Evolutionary conservation across 2,329 filamentous ascomycete species (phyloP).

Genomic region (Eutypella sp.): DNA sequence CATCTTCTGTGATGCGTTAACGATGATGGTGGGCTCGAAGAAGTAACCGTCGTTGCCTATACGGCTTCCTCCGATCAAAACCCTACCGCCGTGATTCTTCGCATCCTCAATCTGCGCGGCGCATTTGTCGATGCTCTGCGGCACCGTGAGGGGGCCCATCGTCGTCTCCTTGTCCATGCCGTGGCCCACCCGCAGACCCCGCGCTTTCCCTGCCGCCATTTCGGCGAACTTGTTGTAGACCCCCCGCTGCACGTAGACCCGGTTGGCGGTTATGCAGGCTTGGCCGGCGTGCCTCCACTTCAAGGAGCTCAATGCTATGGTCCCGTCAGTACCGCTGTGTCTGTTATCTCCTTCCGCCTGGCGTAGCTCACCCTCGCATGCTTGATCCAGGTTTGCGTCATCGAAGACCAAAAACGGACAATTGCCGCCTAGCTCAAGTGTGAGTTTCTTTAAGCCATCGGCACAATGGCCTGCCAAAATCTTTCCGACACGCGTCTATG

Average conservation of each 20-base stretch:
- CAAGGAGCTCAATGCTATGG: slow-evolving; percentile 25
- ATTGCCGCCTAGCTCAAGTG: slow-evolving; percentile 70
- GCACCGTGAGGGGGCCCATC: slow-evolving; percentile 56
- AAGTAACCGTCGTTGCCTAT: slow-evolving; percentile 51
- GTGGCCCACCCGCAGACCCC: slow-evolving; percentile 55
- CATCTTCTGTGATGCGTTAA: slow-evolving; percentile 44
- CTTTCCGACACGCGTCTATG: slow-evolving; percentile 61
- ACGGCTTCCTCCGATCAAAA: slow-evolving; percentile 55
- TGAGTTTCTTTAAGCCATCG: slow-evolving; percentile 60
- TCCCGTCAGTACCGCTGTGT: neutral
- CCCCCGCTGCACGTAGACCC: slow-evolving; percentile 58
- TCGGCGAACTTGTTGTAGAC: slow-evolving; percentile 58
- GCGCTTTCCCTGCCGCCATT: slow-evolving; percentile 46
- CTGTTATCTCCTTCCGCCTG: neutral
- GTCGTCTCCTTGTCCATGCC: slow-evolving; percentile 52
- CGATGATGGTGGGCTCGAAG: slow-evolving; percentile 56
- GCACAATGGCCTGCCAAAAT: slow-evolving; percentile 61
- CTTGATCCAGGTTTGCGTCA: slow-evolving; percentile 61
- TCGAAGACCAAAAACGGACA: slow-evolving; percentile 63
- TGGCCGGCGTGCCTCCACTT: slow-evolving; percentile 54
- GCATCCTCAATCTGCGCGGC: slow-evolving; percentile 60
- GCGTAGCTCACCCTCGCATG: slow-evolving; percentile 40
- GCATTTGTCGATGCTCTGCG: slow-evolving; percentile 51
- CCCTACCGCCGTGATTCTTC: slow-evolving; percentile 53
- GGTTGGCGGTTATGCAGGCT: slow-evolving; percentile 61